These are phyloP conservation scores for Porpolomopsis calyptriformis DNA, from an alignment of 768 basidiomycete genomes.

Conservation along the genomic window DNA sequence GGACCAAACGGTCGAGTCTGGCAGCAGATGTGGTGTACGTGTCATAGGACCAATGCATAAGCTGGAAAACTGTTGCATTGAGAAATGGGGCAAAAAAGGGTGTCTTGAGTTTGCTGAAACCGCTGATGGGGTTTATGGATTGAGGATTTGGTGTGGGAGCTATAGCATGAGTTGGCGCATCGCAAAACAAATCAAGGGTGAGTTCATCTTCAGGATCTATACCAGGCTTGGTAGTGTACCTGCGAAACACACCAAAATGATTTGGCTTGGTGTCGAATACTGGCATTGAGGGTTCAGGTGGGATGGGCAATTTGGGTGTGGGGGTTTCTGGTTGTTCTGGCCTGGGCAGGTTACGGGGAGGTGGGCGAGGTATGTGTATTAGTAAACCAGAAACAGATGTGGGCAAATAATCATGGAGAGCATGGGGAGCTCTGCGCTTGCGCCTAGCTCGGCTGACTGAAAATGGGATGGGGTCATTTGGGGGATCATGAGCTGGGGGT, in stretches of 20 bases:
- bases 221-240: constrained; percentile 12
- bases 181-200: constrained; percentile 11
- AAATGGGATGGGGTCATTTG: neutral
- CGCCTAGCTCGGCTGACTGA: neutral
- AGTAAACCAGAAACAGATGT: neutral
- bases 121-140: neutral
- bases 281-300: neutral
- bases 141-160: constrained; percentile 1
- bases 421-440: neutral
- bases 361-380: neutral
- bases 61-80: constrained; percentile 17
- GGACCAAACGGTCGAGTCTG: constrained; percentile 20
- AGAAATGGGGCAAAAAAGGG: constrained; percentile 16
- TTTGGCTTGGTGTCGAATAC: constrained; percentile 14
- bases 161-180: constrained; percentile 3
- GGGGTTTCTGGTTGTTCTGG: too few relatives aligned
- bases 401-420: neutral
- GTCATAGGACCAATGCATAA: constrained; percentile 24
- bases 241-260: constrained; percentile 14
- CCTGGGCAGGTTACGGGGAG: neutral
- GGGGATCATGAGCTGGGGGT: neutral
- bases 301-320: neutral
- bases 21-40: constrained; percentile 18
- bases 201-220: constrained; percentile 13
- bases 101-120: neutral